These are phyloP conservation scores for Cyclostephanos invisitatus DNA, from an alignment of 108 stramenopile species.

Conservation along the genomic window DNA sequence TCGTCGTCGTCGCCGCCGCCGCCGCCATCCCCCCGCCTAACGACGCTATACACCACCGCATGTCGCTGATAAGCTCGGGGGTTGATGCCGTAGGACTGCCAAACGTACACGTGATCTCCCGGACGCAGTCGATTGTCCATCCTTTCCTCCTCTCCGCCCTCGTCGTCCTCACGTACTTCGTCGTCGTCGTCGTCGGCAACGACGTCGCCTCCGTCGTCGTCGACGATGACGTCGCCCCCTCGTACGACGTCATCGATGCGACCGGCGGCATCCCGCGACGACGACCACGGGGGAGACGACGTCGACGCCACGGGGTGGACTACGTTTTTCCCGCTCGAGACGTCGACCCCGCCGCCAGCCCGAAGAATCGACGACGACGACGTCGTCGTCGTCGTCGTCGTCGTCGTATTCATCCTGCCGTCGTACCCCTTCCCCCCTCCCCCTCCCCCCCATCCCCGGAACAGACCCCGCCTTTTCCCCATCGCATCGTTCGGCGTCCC, in stretches of 20 bases:
- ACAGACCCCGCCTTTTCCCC: constrained; percentile 21
- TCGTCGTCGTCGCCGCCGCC: not conserved
- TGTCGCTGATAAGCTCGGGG: constrained; percentile 52
- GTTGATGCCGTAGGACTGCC: constrained; percentile 50
- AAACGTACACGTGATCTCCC: constrained; percentile 51
- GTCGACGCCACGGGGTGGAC: not conserved
- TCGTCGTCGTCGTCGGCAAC: constrained; percentile 9
- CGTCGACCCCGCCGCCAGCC: not conserved
- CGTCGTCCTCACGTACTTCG: constrained; percentile 10
- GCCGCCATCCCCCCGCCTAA: not conserved
- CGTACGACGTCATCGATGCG: not conserved
- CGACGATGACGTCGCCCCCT: constrained; percentile 17
- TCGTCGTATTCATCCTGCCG: too few relatives aligned
- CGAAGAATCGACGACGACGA: too few relatives aligned
- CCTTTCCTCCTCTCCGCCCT: constrained; percentile 28
- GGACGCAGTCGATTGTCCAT: constrained; percentile 39
- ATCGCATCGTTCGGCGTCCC: not conserved
- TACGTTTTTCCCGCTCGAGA: not conserved
- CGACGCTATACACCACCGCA: constrained; percentile 43
- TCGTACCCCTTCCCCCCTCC: too few relatives aligned
- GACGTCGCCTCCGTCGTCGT: not conserved
- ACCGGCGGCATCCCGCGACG: not conserved
- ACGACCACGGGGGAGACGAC: too few relatives aligned
- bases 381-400: too few relatives aligned
- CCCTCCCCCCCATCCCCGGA: constrained; percentile 12